Percentiles rank a stretch among this genome's conserved stretches.
Evolutionary conservation across 1,139 yeast genomes (phyloP).

Genomic region (Protomyces pachydermus): DNA sequence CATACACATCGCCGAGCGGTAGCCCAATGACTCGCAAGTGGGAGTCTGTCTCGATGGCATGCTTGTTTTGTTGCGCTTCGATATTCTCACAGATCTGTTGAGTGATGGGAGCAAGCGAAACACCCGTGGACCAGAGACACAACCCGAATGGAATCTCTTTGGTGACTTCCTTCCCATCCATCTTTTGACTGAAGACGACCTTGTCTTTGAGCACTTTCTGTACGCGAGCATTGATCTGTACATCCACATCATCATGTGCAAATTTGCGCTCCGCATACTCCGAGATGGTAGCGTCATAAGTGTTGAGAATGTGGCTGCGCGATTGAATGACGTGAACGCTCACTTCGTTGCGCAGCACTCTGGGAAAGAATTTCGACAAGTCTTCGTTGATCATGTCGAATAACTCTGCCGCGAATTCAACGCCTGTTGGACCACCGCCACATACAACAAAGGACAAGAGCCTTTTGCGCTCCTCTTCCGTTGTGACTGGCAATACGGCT

Average conservation of each 20-base stretch:
- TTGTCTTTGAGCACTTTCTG: constrained; percentile 50
- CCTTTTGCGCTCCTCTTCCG: constrained; percentile 55
- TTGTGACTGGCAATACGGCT: constrained; percentile 31
- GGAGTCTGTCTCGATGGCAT: constrained; percentile 64
- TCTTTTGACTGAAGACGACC: constrained; percentile 51
- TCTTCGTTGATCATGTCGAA: constrained; percentile 93
- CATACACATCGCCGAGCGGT: constrained; percentile 58
- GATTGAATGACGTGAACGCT: constrained; percentile 63
- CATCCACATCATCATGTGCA: constrained; percentile 54
- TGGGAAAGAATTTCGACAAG: constrained; percentile 45
- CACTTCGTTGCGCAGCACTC: constrained; percentile 53
- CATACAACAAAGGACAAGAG: constrained; percentile 59
- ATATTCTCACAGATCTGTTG: constrained; percentile 47
- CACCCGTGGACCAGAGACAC: constrained; percentile 67
- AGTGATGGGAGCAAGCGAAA: constrained; percentile 55
- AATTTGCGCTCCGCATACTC: constrained; percentile 59
- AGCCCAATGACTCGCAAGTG: constrained; percentile 59
- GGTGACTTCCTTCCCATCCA: constrained; percentile 43
- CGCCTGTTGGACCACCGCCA: constrained; percentile 71
- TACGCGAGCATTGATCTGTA: constrained; percentile 57
- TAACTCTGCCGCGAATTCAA: constrained; percentile 70
- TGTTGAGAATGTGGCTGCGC: constrained; percentile 57
- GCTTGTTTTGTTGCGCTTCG: constrained; percentile 49
- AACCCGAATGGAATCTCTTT: constrained; percentile 56
- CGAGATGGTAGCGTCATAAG: constrained; percentile 57